Conservation (phyloP, 2,329 filamentous ascomycete species). For the Zopfia rhizophila region DNA sequence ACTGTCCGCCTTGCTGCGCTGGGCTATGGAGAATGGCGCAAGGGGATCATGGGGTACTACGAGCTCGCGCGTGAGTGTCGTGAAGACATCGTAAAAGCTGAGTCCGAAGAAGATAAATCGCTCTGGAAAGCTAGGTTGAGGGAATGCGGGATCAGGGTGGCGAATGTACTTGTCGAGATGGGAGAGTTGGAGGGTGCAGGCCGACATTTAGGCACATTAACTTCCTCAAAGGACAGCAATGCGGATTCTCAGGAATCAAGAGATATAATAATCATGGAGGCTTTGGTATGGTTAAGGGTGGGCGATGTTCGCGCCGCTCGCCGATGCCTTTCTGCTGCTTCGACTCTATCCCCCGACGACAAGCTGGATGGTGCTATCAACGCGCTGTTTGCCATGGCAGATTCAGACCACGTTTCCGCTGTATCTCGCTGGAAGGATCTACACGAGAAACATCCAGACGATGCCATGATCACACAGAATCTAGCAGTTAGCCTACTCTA, state of each 20-base stretch:
- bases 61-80: constrained; percentile 85
- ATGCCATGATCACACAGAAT: constrained; percentile 83
- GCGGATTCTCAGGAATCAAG: constrained; percentile 51
- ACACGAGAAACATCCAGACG: constrained; percentile 57
- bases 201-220: constrained; percentile 73
- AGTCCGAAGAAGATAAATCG: constrained; percentile 64
- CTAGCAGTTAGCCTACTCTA: constrained; percentile 87
- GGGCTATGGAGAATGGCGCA: constrained; percentile 83
- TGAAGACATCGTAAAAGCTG: constrained; percentile 59
- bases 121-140: constrained; percentile 77
- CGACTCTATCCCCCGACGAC: constrained; percentile 33
- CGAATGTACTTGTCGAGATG: constrained; percentile 81
- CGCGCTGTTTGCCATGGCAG: constrained; percentile 80
- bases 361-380: constrained; percentile 60
- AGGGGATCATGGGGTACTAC: constrained; percentile 90
- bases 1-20: constrained; percentile 85
- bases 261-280: constrained; percentile 55
- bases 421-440: constrained; percentile 69
- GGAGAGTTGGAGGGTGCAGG: constrained; percentile 84
- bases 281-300: constrained; percentile 79
- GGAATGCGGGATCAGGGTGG: constrained; percentile 76
- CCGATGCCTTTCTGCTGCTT: constrained; percentile 57
- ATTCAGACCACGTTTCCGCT: constrained; percentile 76
- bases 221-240: constrained; percentile 57
- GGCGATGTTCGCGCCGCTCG: constrained; percentile 79